These are phyloP conservation scores for Allium cepa DNA, from an alignment of 106 monocot genomes.

Conservation along the genomic window DNA sequence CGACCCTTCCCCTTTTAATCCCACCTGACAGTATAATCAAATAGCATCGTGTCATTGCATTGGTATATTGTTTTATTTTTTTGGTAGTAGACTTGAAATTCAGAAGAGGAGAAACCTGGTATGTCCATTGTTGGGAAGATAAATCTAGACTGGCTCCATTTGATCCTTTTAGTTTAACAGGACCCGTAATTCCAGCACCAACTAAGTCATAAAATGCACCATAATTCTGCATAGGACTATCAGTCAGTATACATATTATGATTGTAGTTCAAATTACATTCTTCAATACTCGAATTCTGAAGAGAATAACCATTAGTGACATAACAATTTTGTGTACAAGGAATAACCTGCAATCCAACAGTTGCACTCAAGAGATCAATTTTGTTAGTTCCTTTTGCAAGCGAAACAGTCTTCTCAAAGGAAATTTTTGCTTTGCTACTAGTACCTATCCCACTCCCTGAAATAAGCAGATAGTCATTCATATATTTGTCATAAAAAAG, in stretches of 20 bases:
- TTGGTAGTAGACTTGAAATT: too few relatives aligned
- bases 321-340: not conserved
- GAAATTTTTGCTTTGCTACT: constrained; percentile 24
- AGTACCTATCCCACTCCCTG: constrained; percentile 65
- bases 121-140: constrained; percentile 58
- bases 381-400: constrained; percentile 58
- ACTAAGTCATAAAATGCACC: constrained; percentile 83
- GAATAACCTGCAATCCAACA: constrained; percentile 84
- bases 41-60: not conserved
- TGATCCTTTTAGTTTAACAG: constrained; percentile 45
- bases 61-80: too few relatives aligned
- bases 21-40: constrained; percentile 41
- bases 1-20: constrained; percentile 63
- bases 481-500: not conserved
- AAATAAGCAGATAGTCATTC: not conserved
- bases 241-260: too few relatives aligned
- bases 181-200: constrained; percentile 83
- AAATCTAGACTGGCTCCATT: constrained; percentile 30
- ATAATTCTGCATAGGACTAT: constrained; percentile 59
- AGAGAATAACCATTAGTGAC: not conserved
- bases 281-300: not conserved
- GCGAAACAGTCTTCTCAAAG: constrained; percentile 23
- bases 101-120: constrained; percentile 39
- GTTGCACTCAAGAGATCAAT: constrained; percentile 94
- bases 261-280: too few relatives aligned